These are phyloP conservation scores for Thielaviopsis musarum DNA, from an alignment of 2,329 filamentous ascomycete species.

Conservation along the genomic window DNA sequence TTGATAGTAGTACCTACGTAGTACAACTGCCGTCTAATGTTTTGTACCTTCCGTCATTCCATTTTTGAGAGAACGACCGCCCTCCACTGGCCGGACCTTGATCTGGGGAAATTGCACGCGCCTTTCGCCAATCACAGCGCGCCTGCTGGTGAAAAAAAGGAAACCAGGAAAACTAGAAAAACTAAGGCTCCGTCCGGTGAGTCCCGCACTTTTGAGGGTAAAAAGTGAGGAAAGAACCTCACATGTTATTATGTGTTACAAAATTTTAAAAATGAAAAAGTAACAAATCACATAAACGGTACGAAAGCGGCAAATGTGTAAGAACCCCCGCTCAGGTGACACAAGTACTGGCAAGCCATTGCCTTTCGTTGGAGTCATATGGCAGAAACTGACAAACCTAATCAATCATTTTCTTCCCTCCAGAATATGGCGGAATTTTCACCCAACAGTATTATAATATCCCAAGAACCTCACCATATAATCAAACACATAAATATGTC, in stretches of 20 bases:
- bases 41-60: too few relatives aligned
- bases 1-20: too few relatives aligned
- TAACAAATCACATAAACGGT: too few relatives aligned
- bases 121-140: not conserved
- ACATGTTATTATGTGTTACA: not conserved
- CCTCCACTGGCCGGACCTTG: not conserved
- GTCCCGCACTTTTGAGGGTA: not conserved
- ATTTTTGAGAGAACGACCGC: too few relatives aligned
- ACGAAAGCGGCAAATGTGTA: not conserved
- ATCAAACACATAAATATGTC: too few relatives aligned
- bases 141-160: not conserved
- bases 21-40: too few relatives aligned
- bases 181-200: not conserved
- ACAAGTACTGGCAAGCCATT: not conserved
- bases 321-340: not conserved
- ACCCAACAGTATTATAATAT: too few relatives aligned
- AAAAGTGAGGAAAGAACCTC: not conserved
- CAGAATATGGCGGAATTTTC: too few relatives aligned
- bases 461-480: too few relatives aligned
- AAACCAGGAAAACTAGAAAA: not conserved
- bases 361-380: not conserved
- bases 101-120: constrained; percentile 4
- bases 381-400: too few relatives aligned
- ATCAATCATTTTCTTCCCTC: too few relatives aligned
- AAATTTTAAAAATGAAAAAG: too few relatives aligned